Percentiles rank a stretch among this genome's conserved stretches.
Evolutionary conservation across 345 rosid genomes (phyloP).

Genomic region (Eucalyptus marginata): DNA sequence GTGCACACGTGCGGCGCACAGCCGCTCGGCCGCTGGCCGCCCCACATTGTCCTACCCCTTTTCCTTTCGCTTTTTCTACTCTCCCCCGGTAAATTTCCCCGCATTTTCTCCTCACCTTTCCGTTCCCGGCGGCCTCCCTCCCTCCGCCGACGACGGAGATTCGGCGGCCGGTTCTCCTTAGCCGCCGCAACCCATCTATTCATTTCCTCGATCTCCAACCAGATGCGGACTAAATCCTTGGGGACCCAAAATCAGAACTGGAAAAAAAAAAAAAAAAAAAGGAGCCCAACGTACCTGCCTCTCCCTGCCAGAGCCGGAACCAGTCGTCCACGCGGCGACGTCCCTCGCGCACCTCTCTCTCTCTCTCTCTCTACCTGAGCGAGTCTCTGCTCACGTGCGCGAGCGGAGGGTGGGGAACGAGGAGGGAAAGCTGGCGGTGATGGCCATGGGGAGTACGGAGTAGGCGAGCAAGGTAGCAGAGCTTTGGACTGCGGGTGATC

Average conservation of each 20-base stretch:
- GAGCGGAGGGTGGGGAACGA: neutral
- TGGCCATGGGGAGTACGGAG: neutral
- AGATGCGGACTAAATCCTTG: neutral
- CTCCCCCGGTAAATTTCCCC: neutral
- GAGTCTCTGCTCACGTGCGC: neutral
- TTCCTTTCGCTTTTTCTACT: neutral
- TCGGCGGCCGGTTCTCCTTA: accelerated
- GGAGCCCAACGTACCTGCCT: neutral
- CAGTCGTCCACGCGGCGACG: neutral
- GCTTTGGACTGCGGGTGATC: neutral
- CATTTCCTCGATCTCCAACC: neutral
- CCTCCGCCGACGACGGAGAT: neutral
- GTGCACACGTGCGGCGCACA: neutral
- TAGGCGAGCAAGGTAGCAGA: neutral
- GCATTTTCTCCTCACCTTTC: neutral
- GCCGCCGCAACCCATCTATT: neutral
- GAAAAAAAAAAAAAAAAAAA: neutral
- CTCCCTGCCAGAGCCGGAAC: neutral
- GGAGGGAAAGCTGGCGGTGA: neutral
- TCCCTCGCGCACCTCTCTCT: neutral
- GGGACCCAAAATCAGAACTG: neutral
- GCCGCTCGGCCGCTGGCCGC: neutral
- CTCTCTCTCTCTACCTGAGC: neutral
- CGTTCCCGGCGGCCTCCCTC: neutral
- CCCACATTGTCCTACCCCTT: neutral